Base-by-base conservation (phyloP, 2,329 filamentous ascomycete species). In the Epichloe sibirici region DNA sequence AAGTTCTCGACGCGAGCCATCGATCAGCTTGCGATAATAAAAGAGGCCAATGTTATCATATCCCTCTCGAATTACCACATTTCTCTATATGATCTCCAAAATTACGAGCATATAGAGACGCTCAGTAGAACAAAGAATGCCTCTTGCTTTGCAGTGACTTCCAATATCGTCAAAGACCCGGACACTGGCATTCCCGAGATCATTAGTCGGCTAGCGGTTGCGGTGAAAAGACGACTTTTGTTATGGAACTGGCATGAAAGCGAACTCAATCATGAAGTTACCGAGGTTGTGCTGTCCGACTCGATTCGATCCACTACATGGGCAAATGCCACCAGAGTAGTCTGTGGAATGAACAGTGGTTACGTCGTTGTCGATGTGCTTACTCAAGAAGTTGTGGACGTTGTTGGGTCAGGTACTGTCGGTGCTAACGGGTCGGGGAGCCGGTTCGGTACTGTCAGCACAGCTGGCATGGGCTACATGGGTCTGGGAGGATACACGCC, bases 211-310 rank as follows among this genome's bases (percentile, higher is more conserved):
- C 74, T 98, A 49, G 93, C 90, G 6, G 91, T 98, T 11, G 90
- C 90, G 4, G 88, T 96, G 37, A 97, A 97, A 75, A 78, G 93
- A 63, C 87, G 88, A 62, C 75, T 98, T 50, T 68, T 97, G 55
- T 71, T 96, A 52, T 98, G 93, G 90, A 88, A 85, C 62, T 98
- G 94, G 93, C 86, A 93, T 61, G 90, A 95, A 66, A 93, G 90
- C 74, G 93, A 97, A 71, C 76, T 96, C 43, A 79, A 79, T 47
- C 75, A 79, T 3, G 82, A 93, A 37, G 81, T 85, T 0, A 74
- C 74, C 31, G 93, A 97, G 69, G 80, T 96, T 39, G 80, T 82
- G 1, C 75, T 97, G 45, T 75, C 88, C 37, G 91, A 91, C 62
- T 82, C 86, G 23, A 87, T 96, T 56, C 88, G 93, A 63, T 90